Evolutionary conservation across 805 yeast species (phyloP), one percentile per base, ranked within the genome.

Genomic region (Wickerhamiella vanderwaltii): DNA sequence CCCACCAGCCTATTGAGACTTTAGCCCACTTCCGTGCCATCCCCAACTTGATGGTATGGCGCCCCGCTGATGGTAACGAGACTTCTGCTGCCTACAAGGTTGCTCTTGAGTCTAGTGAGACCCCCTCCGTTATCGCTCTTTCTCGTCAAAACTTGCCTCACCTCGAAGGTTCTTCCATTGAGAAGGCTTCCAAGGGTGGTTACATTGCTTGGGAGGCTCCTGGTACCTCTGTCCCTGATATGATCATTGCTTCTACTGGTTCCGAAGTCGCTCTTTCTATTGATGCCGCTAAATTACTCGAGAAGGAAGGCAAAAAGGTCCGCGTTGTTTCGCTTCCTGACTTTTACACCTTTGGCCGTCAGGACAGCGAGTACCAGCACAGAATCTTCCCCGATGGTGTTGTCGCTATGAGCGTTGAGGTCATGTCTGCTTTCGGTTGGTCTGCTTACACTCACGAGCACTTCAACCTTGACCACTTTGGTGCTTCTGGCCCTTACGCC

Each of bases 141-240:
- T 69, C 85, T 44, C 79, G 88, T 68, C 88, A 80, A 67, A 77
- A 77, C 71, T 69, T 65, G 57, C 81, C 97, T 49, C 96, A 91
- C 67, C 77, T 91, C 59, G 88, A 77, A 63, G 94, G 94, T 58
- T 85, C 96, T 41, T 66, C 87, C 41, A 71, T 86, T 52, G 96
- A 84, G 73, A 80, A 79, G 68, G 96, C 97, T 45, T 49, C 76
- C 46, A 84, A 81, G 71, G 98, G 98, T 77, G 98, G 94, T 63
- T 88, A 88, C 74, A 74, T 81, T 51, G 61, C 82, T 53, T 71
- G 70, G 47, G 63, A 61, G 48, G 77, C 69, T 47, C 69, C 70
- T 38, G 41, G 35, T 26, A 58, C 67, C 46, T n/a, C n/a, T n/a
- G n/a, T n/a, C n/a, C 75, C 86, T 32, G 81, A 82, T 55, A 61